Base-by-base conservation (phyloP, 192 early-diverging fungal species). In the Coemansia sp. region DNA sequence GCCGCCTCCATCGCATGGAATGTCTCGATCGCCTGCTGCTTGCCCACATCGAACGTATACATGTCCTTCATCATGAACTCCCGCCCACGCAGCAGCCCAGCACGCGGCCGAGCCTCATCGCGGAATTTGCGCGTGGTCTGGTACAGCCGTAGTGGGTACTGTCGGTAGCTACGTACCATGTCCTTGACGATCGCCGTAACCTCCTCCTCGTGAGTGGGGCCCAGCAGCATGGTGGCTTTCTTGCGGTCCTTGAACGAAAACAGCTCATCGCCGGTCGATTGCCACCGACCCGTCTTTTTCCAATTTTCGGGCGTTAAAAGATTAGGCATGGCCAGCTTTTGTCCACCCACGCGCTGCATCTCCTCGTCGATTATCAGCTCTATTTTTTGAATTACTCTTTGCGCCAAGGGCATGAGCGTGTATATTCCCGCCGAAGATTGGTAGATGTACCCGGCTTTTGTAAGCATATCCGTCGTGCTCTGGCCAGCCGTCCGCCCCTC, bases 11-110 rank as follows among this genome's bases (percentile, higher is more conserved):
- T 83, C 18, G 86, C 74, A 18, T 90, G 77, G 69, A 95, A 97
- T 0, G 95, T 90, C n/a, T 71, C 76, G 28, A 88, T 73, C 0
- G 95, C 92, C 36, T 83, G 82, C 14, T 88, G 72, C 60, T 84
- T 73, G 1, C 85, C 84, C 3, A 75, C 84, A 70, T 97, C 94
- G 74, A 97, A 97, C 8, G 91, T 86, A 72, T 97, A 95, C 67
- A 97, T 71, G 76, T 97, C 95, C 74, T 95, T 97, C 95, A 97
- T 97, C n/a, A 94, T 70, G 73, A 97, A 97, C 71, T 97, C 95
- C 33, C 92, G 87, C 2, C 86, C 94, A 11, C 95, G 82, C 46
- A 97, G 82, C 20, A 97, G 71, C 9, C 95, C 95, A 6, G 86
- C 86, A 21, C 94, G 84, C 18, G 93, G 93, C 26, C 94, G 83